Base-by-base conservation (phyloP, 768 basidiomycete species). In the Clavulina sp. region DNA sequence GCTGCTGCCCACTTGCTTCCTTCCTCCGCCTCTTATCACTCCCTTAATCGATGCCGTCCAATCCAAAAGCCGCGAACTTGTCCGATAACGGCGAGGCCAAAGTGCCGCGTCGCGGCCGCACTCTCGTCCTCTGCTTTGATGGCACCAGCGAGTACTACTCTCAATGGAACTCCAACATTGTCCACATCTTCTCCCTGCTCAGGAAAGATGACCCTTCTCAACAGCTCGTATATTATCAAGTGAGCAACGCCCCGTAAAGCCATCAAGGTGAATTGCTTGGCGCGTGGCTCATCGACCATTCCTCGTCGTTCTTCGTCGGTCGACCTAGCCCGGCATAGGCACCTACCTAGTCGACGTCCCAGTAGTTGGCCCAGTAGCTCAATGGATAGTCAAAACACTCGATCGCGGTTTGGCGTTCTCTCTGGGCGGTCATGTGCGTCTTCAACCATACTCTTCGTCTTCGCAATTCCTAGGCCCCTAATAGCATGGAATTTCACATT, bases 321-420 rank as follows among this genome's bases (percentile, higher is more conserved):
- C 21, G 4, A 1, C 21, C 9, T 5, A 75, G 72, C 64, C 71
- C 16, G 74, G 74, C 19, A 53, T 76, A 7, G 71, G 69, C 5
- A 69, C 68, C 0, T 73, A 73, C 64, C 66, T 77, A 68, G 59
- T n/a, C n/a, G n/a, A n/a, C n/a, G 68, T 68, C 79, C 82, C 0
- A 79, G 82, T 48, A 26, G 75, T 84, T 18, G 72, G 75, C 0
- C 80, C 81, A 0, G 1, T 79, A 5, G 75, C 76, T 53, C 61
- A 68, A 48, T 74, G 76, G 74, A 56, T 66, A 0, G 82, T 81
- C 4, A 76, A 76, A 60, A 58, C 78, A 4, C 50, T 81, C 41
- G 85, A 87, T 58, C 63, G 73, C 49, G 84, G 79, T 0, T 64
- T 84, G 52, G 85, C 84, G 23, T 84, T 81, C 82, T 82, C 79